These are phyloP conservation scores for Solanum chaucha DNA, from an alignment of 257 asterid genomes.

Conservation along the genomic window DNA sequence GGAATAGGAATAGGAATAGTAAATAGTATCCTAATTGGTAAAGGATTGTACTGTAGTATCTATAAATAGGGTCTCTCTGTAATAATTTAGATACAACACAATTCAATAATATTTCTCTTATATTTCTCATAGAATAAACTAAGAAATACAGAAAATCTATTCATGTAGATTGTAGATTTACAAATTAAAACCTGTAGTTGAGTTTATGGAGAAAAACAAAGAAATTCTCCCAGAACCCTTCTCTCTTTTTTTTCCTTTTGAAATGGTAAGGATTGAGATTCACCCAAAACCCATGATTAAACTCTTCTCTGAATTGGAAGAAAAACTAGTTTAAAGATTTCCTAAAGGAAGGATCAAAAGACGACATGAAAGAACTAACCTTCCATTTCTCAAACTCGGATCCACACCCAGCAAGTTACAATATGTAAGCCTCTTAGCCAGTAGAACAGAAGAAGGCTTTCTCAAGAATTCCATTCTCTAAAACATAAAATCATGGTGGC, in stretches of 20 bases:
- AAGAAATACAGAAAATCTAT: neutral
- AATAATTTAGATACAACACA: too few relatives aligned
- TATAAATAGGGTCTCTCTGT: too few relatives aligned
- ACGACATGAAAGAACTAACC: conserved; percentile 26
- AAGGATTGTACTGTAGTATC: too few relatives aligned
- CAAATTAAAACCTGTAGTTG: neutral
- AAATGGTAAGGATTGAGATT: neutral
- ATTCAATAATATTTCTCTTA: too few relatives aligned
- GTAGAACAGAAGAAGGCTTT: conserved; percentile 82
- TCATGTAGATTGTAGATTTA: neutral
- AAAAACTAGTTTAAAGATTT: neutral
- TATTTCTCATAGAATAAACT: neutral
- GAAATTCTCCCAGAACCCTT: neutral
- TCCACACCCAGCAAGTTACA: conserved; percentile 76
- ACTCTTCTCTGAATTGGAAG: neutral
- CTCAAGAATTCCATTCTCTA: conserved; percentile 72
- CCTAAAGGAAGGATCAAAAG: neutral
- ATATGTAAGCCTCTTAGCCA: conserved; percentile 51
- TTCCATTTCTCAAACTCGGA: conserved; percentile 64
- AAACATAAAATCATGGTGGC: conserved; percentile 13
- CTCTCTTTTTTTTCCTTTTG: neutral
- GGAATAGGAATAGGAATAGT: neutral
- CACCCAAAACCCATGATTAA: neutral
- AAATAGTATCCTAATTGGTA: too few relatives aligned
- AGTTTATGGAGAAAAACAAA: neutral